Base-by-base conservation (phyloP, 2,329 filamentous ascomycete species). In the Cladophialophora psammophila region DNA sequence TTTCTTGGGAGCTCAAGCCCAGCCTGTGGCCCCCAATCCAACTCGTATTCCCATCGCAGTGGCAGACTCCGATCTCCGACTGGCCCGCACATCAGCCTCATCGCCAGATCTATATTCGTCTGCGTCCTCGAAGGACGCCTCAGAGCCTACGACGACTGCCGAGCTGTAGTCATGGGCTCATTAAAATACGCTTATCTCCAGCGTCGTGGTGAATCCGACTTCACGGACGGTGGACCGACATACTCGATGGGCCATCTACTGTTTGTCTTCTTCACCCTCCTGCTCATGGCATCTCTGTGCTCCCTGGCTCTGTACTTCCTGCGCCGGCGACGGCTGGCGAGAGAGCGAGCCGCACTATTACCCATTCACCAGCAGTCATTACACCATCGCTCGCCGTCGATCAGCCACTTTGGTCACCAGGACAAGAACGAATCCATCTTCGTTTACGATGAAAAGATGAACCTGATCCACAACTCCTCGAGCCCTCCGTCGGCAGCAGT, bases 401-500 rank as follows among this genome's bases (percentile, higher is more conserved):
- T 89, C 71, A 82, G 80, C 54, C 76, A 84, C 15, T 76, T 79
- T 2, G 78, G 80, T 12, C 79, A 81, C 67, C 76, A 79, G 72
- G 81, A 80, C 69, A 88, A 87, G 77, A 87, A 88, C 63, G 92
- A 92, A 65, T 86, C 86, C 69, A 85, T 95, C 72, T 86, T 93
- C 68, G 87, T 95, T 74, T 91, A 93, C 78, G 88, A 91, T 74
- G 90, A 92, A 78, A 93, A 95, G 80, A 88, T 90, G 76, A 88
- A 88, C 71, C 89, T 96, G 80, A 88, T 94, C 72, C 86, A 89
- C 71, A 91, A 91, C 80, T 91, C 91, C 36, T 84, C 86, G 67
- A 90, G 88, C 70, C 90, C 92, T 15, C 91, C 94, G 26, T 83
- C 90, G 74, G 92, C 90, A 54, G 90, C 91, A n/a, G 92, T 98